Evolutionary conservation across 2,329 filamentous ascomycete genomes (phyloP).

Genomic region (Alternaria metachromatica): DNA sequence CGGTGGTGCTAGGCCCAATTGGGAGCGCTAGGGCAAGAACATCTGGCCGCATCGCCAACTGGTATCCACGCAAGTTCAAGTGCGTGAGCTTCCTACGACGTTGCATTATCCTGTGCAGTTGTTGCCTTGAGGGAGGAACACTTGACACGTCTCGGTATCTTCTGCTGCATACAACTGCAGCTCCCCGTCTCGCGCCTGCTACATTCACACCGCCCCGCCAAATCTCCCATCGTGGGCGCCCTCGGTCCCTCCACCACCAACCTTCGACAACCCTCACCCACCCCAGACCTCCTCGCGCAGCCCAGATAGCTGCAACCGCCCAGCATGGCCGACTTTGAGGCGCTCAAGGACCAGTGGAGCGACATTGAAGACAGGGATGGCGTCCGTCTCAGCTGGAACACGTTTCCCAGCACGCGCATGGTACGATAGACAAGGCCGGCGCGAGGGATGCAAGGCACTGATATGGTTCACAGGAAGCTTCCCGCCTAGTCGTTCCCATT

Average conservation of each 20-base stretch:
- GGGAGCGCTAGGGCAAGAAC: slow-evolving; percentile 20
- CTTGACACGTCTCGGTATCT: slow-evolving; percentile 11
- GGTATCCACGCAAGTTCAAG: slow-evolving; percentile 12
- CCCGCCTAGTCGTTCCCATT: slow-evolving; percentile 91
- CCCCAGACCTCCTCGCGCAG: slow-evolving; percentile 1
- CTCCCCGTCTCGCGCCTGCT: slow-evolving; percentile 6
- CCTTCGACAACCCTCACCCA: slow-evolving; percentile 24
- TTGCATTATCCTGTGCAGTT: slow-evolving; percentile 22
- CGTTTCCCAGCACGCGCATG: slow-evolving; percentile 97
- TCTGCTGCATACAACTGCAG: slow-evolving; percentile 6
- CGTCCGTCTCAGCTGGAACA: slow-evolving; percentile 96
- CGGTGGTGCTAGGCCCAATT: slow-evolving; percentile 29
- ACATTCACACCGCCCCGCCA: slow-evolving; percentile 33
- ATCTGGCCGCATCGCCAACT: slow-evolving; percentile 21
- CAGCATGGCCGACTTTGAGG: slow-evolving; percentile 84
- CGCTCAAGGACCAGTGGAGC: slow-evolving; percentile 93
- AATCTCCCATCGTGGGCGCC: slow-evolving; percentile 39
- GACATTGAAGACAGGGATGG: slow-evolving; percentile 97
- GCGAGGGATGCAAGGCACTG: slow-evolving; percentile 27
- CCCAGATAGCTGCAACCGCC: background rate
- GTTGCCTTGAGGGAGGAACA: slow-evolving; percentile 15
- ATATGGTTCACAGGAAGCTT: slow-evolving; percentile 74
- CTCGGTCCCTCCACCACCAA: slow-evolving; percentile 36
- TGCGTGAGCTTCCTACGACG: slow-evolving; percentile 31
- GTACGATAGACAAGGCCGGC: slow-evolving; percentile 66